Evolutionary conservation across 148 eudicot genomes (phyloP), one percentile per base, ranked within the genome.

Genomic region (Rhododendron simsii): DNA sequence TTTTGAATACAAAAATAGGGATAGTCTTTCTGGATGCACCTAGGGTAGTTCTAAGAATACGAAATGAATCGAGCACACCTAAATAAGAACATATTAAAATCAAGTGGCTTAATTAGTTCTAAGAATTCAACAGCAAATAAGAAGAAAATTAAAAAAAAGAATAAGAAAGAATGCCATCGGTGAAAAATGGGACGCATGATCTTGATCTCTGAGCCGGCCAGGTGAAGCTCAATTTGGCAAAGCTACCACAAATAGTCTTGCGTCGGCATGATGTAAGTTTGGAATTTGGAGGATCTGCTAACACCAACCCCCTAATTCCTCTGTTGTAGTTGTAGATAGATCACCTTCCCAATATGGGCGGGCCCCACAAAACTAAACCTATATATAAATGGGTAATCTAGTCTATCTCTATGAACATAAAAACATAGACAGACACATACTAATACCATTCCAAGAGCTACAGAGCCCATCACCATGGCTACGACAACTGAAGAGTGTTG

Each of bases 261-360:
- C 4, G 20, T 28, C 18, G 9, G 20, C 37, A 30, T 13, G 30
- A 71, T 71, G 39, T 71, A 28, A 28, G 75, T 28, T 69, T 69
- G 75, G 37, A 30, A 30, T 28, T 71, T 30, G 76, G 76, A 18
- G 47, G 45, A 16, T 33, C 78, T 75, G 78, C 78, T 37, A 75
- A 75, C 20, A 75, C 78, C 10, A 15, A 53, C 39, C 33, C 47
- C 20, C 18, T 67, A 57, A n/a, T 79, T 86, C 77, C 81, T 55
- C 7, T 87, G n/a, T 12, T 71, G 39, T 13, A 71, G 88, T 81
- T 86, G 81, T 87, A 88, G 88, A 88, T 87, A 86, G 88, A 87
- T 90, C 86, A 85, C 67, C 84, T 78, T 81, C 89, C 79, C 81
- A 81, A 86, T 85, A n/a, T 47, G n/a, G 3, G 33, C 33, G 28